Evolutionary conservation across 352 stramenopile genomes (phyloP), one percentile per base, ranked within the genome.

Genomic region (Plasmopara viticola): DNA sequence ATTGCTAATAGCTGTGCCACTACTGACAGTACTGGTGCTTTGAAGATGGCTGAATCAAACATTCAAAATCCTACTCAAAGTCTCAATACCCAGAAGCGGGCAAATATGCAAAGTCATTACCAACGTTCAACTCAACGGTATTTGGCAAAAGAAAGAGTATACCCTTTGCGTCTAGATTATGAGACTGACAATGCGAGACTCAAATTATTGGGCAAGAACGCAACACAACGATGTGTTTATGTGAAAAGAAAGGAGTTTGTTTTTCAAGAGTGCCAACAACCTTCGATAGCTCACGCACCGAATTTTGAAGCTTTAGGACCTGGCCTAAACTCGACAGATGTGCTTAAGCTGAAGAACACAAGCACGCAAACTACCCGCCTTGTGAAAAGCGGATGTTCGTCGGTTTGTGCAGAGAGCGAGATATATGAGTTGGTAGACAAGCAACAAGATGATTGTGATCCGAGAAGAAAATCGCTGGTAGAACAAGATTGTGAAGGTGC

Each of bases 101-200:
- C 20, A 25, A 25, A 25, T 25, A 25, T 25, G 1, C 20, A 25
- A 25, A 25, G 3, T 31, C 33, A 56, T 39, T 31, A 14, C 12
- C 35, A 14, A 14, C 42, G 31, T 9, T 13, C 34, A 17, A 48
- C 6, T 7, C 28, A 39, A 35, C 3, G 7, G 0, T 20, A n/a
- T 9, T 20, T 34, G 0, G 31, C 44, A 25, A 64, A 61, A 47
- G 20, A 66, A 13, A 25, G 56, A 6, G 43, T 62, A 9, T 56
- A 53, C 35, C 51, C 61, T 2, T 47, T 68, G 20, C 61, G 56
- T 4, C 41, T 59, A 7, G 61, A 59, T 15, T 62, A 65, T n/a
- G 56, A 44, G 9, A 38, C 30, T 29, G 48, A 65, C 18, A 46
- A 18, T 14, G 46, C 42, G 18, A 62, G 61, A 14, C 64, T 68